Percentiles rank a stretch among this genome's conserved stretches.
Conservation (phyloP, 805 yeast genomes). For the Danielia reshetovae region DNA sequence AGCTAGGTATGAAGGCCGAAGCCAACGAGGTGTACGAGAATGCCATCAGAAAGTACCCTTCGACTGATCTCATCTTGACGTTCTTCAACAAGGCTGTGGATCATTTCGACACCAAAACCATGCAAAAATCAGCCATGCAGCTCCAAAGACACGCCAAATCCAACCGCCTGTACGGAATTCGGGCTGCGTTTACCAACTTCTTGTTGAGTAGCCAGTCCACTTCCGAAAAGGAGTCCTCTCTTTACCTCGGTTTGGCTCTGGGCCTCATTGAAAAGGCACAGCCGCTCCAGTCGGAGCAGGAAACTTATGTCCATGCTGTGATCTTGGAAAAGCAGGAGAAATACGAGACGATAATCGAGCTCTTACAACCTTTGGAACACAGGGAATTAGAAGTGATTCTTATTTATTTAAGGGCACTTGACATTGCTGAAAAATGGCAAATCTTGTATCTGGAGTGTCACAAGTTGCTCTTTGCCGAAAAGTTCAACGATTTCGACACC, state of each 20-base stretch:
- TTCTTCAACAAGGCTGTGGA: constrained; percentile 59
- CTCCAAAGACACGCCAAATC: constrained; percentile 27
- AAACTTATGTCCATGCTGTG: constrained; percentile 54
- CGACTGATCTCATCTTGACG: constrained; percentile 39
- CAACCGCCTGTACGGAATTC: constrained; percentile 34
- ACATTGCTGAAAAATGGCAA: constrained; percentile 39
- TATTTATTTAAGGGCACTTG: constrained; percentile 47
- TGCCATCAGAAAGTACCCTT: constrained; percentile 55
- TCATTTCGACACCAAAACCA: constrained; percentile 43
- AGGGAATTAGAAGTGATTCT: constrained; percentile 64
- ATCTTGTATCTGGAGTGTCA: constrained; percentile 27
- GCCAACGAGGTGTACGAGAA: constrained; percentile 51
- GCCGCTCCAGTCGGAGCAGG: constrained; percentile 60
- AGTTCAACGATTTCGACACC: constrained; percentile 72
- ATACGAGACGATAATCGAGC: constrained; percentile 25
- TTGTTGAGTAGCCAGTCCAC: constrained; percentile 33
- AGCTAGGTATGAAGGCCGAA: constrained; percentile 27
- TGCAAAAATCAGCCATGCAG: constrained; percentile 51
- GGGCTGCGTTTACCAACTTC: constrained; percentile 57
- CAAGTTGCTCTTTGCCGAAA: constrained; percentile 40
- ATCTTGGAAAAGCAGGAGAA: constrained; percentile 40
- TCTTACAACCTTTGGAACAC: constrained; percentile 22
- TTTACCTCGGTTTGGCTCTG: constrained; percentile 5
- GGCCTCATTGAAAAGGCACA: constrained; percentile 49
- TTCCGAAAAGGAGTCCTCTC: constrained; percentile 38